Conservation (phyloP, 1,139 yeast species). For the Blastobotrys elegans region DNA sequence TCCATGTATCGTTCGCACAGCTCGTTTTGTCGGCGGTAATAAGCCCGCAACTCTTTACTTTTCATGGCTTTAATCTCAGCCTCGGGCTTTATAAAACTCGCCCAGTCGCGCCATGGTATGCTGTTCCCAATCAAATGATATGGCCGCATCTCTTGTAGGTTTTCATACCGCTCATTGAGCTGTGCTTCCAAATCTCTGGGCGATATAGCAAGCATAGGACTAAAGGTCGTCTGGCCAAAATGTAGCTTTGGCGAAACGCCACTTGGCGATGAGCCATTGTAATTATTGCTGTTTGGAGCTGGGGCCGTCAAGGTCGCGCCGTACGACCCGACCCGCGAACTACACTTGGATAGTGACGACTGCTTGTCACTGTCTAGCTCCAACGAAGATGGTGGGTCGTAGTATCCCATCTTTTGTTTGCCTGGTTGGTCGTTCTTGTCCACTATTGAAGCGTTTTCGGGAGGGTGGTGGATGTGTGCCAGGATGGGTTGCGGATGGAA, state of each 20-base stretch:
- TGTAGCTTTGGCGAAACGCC: background rate
- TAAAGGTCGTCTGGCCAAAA: conserved; percentile 1
- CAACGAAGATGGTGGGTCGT: background rate
- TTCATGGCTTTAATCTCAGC: conserved; percentile 30
- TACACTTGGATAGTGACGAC: background rate
- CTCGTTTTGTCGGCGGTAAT: conserved; percentile 47
- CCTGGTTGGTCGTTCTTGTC: no score
- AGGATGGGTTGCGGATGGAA: conserved; percentile 1
- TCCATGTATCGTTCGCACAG: conserved; percentile 53
- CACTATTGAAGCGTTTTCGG: background rate
- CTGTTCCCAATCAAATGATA: conserved; percentile 52
- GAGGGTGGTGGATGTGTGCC: no score
- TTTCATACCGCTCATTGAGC: conserved; percentile 23
- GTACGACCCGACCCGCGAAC: background rate
- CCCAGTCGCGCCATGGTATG: conserved; percentile 49
- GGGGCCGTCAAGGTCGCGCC: background rate
- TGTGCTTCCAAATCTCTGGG: conserved; percentile 11
- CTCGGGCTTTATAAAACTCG: conserved; percentile 25
- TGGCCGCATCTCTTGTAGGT: conserved; percentile 48
- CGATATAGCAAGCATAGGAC: background rate
- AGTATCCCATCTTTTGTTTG: background rate
- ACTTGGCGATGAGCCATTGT: no score
- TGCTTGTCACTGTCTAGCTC: background rate
- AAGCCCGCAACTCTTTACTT: conserved; percentile 25
- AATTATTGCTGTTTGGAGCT: no score